These are phyloP conservation scores for Neurospora sp. DNA, from an alignment of 495 filamentous ascomycete species.

Conservation along the genomic window DNA sequence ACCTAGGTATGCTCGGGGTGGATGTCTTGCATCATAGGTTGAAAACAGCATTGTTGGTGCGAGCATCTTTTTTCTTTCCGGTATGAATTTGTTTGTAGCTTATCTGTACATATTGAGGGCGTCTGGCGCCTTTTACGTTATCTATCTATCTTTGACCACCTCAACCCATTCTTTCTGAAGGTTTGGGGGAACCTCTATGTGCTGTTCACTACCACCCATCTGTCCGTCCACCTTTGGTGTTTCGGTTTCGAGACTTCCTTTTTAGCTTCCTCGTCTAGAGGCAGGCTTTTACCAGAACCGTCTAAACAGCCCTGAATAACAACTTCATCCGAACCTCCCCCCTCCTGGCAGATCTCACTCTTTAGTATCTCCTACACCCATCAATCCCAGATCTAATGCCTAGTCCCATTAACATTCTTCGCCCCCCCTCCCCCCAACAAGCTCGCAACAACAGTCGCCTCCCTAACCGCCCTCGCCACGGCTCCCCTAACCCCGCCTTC, in stretches of 20 bases:
- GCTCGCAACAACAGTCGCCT: constrained; percentile 67
- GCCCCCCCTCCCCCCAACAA: constrained; percentile 50
- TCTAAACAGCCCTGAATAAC: not conserved
- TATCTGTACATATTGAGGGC: not conserved
- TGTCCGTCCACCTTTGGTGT: not conserved
- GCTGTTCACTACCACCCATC: not conserved
- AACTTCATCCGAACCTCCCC: not conserved
- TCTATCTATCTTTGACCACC: not conserved
- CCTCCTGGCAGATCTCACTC: not conserved
- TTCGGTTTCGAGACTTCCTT: not conserved
- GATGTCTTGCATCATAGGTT: not conserved
- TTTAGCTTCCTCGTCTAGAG: not conserved
- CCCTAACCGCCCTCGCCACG: constrained; percentile 61
- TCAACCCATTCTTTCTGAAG: not conserved
- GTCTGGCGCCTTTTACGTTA: not conserved
- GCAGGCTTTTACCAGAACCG: not conserved
- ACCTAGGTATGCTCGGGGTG: not conserved
- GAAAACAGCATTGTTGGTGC: not conserved
- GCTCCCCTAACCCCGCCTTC: constrained; percentile 62
- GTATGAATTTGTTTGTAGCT: not conserved
- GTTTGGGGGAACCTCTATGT: not conserved
- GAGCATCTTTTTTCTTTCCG: not conserved
- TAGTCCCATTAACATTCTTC: constrained; percentile 34
- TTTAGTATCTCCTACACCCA: not conserved
- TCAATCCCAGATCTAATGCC: not conserved